Evolutionary conservation across 1,284 basidiomycete genomes (phyloP), one percentile per base, ranked within the genome.

Genomic region (Moesziomyces sp.): DNA sequence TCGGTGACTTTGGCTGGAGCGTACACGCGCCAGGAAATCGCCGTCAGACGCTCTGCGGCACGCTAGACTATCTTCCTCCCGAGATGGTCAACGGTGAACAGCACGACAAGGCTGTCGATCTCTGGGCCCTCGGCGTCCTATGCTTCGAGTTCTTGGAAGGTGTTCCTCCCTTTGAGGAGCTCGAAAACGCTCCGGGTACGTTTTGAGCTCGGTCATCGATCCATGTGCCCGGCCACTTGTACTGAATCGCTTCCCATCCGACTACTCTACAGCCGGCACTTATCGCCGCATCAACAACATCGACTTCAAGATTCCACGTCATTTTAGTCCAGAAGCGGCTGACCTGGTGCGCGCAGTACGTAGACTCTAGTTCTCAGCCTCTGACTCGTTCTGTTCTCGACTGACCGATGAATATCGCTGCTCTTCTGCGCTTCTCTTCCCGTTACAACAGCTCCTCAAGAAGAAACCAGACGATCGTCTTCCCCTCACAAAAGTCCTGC

Each of bases 1-100:
- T 99, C 72, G 97, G 90, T 7, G 97, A 99, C 85, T 99, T 99
- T 85, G 97, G 97, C 8, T 99, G 97, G 96, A 94, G 92, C 81
- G 96, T 99, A 3, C 97, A 99, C 84, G 97, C 97, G 0, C 97
- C 96, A 0, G 90, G 93, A 0, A 93, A 94, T 84, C 87, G 93
- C 70, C 86, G 94, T 45, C 91, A 89, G 83, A 97, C 94, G 0
- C 87, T 97, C 5, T 98, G 95, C 79, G 96, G 96, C 4, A 99
- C 97, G 4, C 86, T 97, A 49, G 97, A 99, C 85, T 99, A 99
- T 82, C 88, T 99, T 1, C 95, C 97, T 0, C 97, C 97, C 14
- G 97, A 99, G 87, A 99, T 99, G 97, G 92, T 99, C 14, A 93
- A 97, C 78, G 91, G 91, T 0, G 91, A 88, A 72, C 91, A 91